These are phyloP conservation scores for Emergomyces pasteurianus DNA, from an alignment of 2,329 filamentous ascomycete species.

Conservation along the genomic window DNA sequence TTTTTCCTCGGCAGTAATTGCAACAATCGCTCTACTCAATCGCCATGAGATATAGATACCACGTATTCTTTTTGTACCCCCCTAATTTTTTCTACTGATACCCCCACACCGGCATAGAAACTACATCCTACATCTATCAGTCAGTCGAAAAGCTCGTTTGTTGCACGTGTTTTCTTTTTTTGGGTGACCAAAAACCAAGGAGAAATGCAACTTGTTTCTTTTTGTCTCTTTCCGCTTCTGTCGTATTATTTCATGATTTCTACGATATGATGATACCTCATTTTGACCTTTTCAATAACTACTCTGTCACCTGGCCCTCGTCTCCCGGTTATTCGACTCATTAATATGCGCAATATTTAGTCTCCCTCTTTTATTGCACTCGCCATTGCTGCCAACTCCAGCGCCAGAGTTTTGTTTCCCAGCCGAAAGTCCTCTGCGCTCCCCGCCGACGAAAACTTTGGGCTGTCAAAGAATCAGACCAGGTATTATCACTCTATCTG, in stretches of 20 bases:
- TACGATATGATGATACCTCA: constrained; percentile 13
- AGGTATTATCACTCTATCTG: not conserved
- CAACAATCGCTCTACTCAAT: constrained; percentile 9
- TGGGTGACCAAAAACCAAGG: not conserved
- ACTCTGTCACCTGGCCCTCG: not conserved
- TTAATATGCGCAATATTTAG: not conserved
- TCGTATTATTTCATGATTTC: constrained; percentile 8
- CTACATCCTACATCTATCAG: not conserved
- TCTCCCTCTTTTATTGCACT: not conserved
- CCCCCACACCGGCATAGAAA: not conserved
- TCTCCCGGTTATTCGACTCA: not conserved
- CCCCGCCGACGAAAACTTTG: not conserved
- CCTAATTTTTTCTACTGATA: not conserved
- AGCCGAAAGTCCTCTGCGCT: not conserved
- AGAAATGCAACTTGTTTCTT: not conserved
- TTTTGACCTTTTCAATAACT: not conserved
- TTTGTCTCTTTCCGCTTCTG: constrained; percentile 6
- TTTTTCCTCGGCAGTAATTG: not conserved
- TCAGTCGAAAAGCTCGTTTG: not conserved
- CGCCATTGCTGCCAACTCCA: not conserved
- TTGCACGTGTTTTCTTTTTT: not conserved
- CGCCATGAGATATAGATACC: not conserved
- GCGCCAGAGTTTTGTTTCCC: not conserved
- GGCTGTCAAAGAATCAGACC: not conserved
- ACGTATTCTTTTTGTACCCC: not conserved